Evolutionary conservation across 2,329 filamentous ascomycete genomes (phyloP).

Genomic region (Epicoccum nigrum): DNA sequence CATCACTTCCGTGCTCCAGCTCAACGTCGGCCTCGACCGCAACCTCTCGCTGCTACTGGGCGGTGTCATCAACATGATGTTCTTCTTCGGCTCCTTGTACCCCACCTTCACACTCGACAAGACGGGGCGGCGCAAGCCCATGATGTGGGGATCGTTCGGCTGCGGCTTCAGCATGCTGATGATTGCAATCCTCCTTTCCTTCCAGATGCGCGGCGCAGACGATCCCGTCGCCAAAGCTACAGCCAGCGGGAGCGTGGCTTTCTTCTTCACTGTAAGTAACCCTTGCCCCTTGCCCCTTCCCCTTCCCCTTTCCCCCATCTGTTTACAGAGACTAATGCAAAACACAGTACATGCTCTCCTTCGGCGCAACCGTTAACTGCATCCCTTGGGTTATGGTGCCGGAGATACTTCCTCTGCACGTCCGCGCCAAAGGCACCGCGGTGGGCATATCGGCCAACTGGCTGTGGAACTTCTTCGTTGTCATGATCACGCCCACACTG

Average conservation of each 20-base stretch:
- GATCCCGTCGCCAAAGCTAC: conserved; percentile 47
- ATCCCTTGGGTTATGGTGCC: conserved; percentile 59
- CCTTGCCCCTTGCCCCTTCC: neutral
- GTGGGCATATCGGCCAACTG: conserved; percentile 58
- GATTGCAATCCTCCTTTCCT: conserved; percentile 51
- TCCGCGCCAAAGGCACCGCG: conserved; percentile 57
- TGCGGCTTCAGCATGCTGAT: conserved; percentile 40
- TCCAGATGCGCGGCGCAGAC: conserved; percentile 40
- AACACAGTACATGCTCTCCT: conserved; percentile 32
- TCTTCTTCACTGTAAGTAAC: conserved; percentile 56
- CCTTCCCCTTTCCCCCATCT: neutral
- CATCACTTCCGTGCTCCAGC: conserved; percentile 53
- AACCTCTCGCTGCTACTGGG: conserved; percentile 56
- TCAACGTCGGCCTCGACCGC: conserved; percentile 54
- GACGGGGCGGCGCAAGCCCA: conserved; percentile 37
- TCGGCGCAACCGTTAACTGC: conserved; percentile 34
- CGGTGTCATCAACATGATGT: conserved; percentile 48
- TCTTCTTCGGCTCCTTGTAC: conserved; percentile 36
- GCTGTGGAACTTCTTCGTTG: conserved; percentile 57
- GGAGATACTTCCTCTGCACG: conserved; percentile 58
- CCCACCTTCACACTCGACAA: conserved; percentile 51
- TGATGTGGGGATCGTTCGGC: conserved; percentile 44
- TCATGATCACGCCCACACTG: conserved; percentile 60
- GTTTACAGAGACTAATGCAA: neutral
- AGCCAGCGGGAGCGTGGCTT: conserved; percentile 55